phyloP scores from a whole-genome alignment of 2,329 filamentous ascomycete species.

The Geoglossum cookeanum region DNA sequence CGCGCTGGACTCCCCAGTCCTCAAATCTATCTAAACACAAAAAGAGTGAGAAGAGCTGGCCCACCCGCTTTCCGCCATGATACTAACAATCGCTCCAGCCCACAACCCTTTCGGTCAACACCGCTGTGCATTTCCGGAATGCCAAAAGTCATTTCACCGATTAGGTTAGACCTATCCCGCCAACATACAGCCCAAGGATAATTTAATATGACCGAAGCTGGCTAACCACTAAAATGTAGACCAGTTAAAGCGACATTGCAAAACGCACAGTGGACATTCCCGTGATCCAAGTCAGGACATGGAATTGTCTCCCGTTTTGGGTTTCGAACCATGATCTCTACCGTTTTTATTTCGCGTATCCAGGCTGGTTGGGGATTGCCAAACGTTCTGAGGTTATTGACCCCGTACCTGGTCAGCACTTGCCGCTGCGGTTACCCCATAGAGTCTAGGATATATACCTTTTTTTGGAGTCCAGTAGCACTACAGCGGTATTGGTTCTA shows the following conservation, averaged over 20 bases:
- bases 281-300: background rate
- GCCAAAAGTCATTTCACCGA: conserved; percentile 38
- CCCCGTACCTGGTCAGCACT: too few species aligned
- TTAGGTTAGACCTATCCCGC: conserved; percentile 28
- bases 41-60: conserved; percentile 33
- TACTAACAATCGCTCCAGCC: conserved; percentile 3
- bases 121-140: conserved; percentile 29
- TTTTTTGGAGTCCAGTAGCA: too few species aligned
- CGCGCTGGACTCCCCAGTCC: conserved; percentile 25
- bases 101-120: conserved; percentile 26
- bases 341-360: too few species aligned
- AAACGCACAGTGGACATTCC: background rate
- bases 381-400: too few species aligned
- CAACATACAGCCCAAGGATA: background rate
- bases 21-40: conserved; percentile 48
- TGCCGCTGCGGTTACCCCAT: too few species aligned
- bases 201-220: background rate
- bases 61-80: background rate
- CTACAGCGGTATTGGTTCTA: too few species aligned
- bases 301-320: background rate
- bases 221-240: background rate
- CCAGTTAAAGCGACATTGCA: background rate
- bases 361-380: too few species aligned
- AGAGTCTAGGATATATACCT: too few species aligned
- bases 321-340: background rate